phyloP scores from a whole-genome alignment of 257 asterid genomes.

The Mitragyna speciosa region DNA sequence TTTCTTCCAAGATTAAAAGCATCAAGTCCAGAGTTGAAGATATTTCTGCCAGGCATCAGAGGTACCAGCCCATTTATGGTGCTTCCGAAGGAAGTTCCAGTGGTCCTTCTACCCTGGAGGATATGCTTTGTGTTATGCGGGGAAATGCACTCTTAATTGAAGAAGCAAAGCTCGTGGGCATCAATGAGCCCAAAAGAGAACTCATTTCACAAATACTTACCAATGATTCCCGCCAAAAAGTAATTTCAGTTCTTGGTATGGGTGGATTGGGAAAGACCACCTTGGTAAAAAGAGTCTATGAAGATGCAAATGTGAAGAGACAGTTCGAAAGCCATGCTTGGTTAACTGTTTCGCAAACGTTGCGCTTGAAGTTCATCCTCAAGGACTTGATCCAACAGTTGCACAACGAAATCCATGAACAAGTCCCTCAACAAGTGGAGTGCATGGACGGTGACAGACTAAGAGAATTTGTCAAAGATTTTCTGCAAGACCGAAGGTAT shows the following conservation, averaged over 20 bases:
- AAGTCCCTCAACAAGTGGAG: conserved; percentile 15
- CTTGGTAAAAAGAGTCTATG: conserved; percentile 35
- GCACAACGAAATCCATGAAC: conserved; percentile 17
- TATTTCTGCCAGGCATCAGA: conserved; percentile 20
- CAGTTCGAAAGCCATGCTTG: conserved; percentile 33
- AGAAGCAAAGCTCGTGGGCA: conserved; percentile 38
- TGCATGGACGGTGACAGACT: conserved; percentile 3
- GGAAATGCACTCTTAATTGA: conserved; percentile 36
- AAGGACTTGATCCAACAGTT: conserved; percentile 30
- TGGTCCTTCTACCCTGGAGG: neutral
- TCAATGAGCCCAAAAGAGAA: conserved; percentile 28
- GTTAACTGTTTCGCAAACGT: conserved; percentile 37
- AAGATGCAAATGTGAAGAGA: conserved; percentile 27
- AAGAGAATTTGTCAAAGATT: conserved; percentile 18
- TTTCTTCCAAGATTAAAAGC: conserved; percentile 19
- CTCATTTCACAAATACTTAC: conserved; percentile 18
- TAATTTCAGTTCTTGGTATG: conserved; percentile 37
- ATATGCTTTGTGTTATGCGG: conserved; percentile 12
- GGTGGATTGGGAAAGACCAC: conserved; percentile 46
- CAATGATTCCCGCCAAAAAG: conserved; percentile 24
- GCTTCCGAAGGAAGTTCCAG: neutral
- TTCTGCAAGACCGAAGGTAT: conserved; percentile 24
- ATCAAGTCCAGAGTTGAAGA: conserved; percentile 13
- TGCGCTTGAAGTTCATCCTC: conserved; percentile 22
- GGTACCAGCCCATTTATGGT: conserved; percentile 9